Conservation (phyloP, 2,329 filamentous ascomycete species). For the Stagonosporopsis tanaceti region DNA sequence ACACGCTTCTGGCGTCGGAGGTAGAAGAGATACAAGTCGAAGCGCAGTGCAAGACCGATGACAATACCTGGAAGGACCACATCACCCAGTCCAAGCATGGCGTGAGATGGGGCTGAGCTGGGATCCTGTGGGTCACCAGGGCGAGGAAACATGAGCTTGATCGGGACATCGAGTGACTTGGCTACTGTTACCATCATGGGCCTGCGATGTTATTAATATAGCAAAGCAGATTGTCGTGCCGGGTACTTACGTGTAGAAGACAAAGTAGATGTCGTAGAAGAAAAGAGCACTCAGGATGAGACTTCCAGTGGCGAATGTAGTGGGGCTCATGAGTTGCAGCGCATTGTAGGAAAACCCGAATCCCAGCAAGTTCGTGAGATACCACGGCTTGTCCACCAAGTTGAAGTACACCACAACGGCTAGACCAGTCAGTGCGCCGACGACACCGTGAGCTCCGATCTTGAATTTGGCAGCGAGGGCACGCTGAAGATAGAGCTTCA, state of each 20-base stretch:
- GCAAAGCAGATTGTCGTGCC: background rate
- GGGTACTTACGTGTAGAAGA: conserved; percentile 76
- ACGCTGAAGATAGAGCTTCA: conserved; percentile 64
- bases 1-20: conserved; percentile 64
- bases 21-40: conserved; percentile 88
- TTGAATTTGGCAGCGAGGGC: conserved; percentile 59
- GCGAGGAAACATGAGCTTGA: conserved; percentile 87
- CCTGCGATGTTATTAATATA: conserved; percentile 47
- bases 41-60: conserved; percentile 86
- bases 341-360: conserved; percentile 87
- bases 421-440: conserved; percentile 65
- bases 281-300: conserved; percentile 82
- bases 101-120: conserved; percentile 53
- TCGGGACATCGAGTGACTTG: conserved; percentile 86
- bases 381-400: conserved; percentile 68
- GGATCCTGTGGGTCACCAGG: conserved; percentile 60
- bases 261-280: conserved; percentile 94
- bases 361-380: conserved; percentile 84
- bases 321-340: conserved; percentile 85
- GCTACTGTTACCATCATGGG: conserved; percentile 89
- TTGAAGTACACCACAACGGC: conserved; percentile 70
- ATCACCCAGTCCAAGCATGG: conserved; percentile 93
- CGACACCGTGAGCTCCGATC: conserved; percentile 61
- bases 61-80: conserved; percentile 92
- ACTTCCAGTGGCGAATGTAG: conserved; percentile 83